Evolutionary conservation across 441 rosid species (phyloP).

Genomic region (Pelargonium myrrhifolium): DNA sequence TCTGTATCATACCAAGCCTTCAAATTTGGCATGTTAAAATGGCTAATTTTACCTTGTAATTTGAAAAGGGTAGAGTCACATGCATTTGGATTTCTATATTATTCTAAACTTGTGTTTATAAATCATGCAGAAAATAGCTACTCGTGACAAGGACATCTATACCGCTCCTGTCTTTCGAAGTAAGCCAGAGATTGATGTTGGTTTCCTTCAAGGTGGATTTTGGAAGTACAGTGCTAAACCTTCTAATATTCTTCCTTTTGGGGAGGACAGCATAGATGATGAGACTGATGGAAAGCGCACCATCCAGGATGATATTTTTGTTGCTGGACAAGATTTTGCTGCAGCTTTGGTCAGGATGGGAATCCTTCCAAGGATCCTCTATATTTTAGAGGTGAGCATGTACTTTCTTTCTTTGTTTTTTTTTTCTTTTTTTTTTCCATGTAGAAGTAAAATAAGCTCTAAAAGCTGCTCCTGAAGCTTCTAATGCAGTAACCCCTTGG

Average conservation of each 20-base stretch:
- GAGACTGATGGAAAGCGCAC: conserved; percentile 56
- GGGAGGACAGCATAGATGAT: conserved; percentile 41
- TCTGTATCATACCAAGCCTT: neutral
- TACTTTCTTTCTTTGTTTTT: neutral
- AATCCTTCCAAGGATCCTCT: conserved; percentile 60
- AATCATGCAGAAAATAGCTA: conserved; percentile 43
- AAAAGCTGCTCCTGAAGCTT: conserved; percentile 9
- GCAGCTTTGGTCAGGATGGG: conserved; percentile 94
- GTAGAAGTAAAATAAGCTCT: conserved; percentile 1
- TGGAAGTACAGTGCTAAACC: conserved; percentile 93
- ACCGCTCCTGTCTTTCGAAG: conserved; percentile 80
- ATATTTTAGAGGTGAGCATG: conserved; percentile 63
- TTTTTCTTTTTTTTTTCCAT: too few species aligned
- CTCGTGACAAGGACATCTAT: conserved; percentile 34
- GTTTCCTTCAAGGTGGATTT: conserved; percentile 76
- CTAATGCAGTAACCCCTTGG: neutral
- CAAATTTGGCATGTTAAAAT: neutral
- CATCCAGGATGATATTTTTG: conserved; percentile 71
- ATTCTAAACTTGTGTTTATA: conserved; percentile 13
- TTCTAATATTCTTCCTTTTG: conserved; percentile 50
- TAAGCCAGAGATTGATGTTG: conserved; percentile 64
- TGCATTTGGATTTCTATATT: neutral
- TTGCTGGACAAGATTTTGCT: conserved; percentile 87
- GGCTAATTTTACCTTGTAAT: neutral
- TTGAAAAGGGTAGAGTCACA: neutral